Evolutionary conservation across 2,329 filamentous ascomycete genomes (phyloP).

Genomic region (Sarocladium brachiariae): DNA sequence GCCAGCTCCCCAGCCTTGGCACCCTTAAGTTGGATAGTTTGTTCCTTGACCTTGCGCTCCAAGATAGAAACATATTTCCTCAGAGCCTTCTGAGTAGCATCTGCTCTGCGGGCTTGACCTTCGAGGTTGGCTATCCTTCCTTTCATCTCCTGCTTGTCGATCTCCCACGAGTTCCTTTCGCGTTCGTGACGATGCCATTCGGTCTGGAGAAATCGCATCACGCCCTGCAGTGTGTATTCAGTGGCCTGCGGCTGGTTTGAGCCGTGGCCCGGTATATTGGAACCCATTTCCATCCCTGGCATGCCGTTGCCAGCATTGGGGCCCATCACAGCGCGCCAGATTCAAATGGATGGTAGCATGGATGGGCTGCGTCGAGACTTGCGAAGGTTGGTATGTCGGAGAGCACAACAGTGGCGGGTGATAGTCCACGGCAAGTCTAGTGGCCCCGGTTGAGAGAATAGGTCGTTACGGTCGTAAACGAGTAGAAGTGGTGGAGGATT

Average conservation of each 20-base stretch:
- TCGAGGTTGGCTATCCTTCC: constrained; percentile 91
- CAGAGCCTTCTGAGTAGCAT: constrained; percentile 80
- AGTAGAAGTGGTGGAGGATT: no score
- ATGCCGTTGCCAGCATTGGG: constrained; percentile 39
- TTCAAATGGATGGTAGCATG: background rate
- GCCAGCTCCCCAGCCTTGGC: constrained; percentile 28
- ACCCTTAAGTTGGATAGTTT: constrained; percentile 63
- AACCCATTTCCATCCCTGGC: constrained; percentile 38
- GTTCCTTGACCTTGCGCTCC: constrained; percentile 79
- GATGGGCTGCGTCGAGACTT: constrained; percentile 1
- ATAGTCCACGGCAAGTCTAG: no score
- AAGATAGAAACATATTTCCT: constrained; percentile 87
- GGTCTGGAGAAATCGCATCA: constrained; percentile 98
- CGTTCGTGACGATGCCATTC: constrained; percentile 99
- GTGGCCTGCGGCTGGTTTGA: constrained; percentile 50
- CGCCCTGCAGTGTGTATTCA: constrained; percentile 62
- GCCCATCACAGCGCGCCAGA: constrained; percentile 32
- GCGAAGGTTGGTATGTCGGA: background rate
- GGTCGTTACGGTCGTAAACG: background rate
- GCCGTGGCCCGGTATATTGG: constrained; percentile 38
- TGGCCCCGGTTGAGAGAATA: background rate
- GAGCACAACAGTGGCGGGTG: background rate
- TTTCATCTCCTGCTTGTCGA: constrained; percentile 98
- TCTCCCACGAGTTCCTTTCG: constrained; percentile 97
- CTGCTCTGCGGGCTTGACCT: constrained; percentile 78